Evolutionary conservation across 2,329 filamentous ascomycete species (phyloP).

Genomic region (Rhynchosporium agropyri): DNA sequence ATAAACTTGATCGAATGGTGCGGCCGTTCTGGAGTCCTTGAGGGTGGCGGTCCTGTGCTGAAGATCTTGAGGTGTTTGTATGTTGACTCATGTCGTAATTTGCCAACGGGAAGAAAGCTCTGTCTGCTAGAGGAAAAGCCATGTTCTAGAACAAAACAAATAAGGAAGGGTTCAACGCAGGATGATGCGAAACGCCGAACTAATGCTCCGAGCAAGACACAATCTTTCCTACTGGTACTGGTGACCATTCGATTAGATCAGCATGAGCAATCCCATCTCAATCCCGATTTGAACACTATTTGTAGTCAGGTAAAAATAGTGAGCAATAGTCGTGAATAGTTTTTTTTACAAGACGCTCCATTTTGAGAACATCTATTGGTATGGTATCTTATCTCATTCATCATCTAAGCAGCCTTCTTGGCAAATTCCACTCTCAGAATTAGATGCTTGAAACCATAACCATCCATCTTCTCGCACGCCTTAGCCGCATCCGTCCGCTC

Average conservation of each 20-base stretch:
- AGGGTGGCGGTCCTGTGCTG: no score
- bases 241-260: not conserved
- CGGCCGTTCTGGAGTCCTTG: no score
- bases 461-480: conserved; percentile 97
- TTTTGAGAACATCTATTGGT: conserved; percentile 16
- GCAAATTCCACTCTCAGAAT: conserved; percentile 88
- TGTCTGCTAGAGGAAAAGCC: not conserved
- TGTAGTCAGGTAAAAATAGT: not conserved
- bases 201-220: not conserved
- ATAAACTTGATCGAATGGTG: no score
- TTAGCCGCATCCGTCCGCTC: conserved; percentile 87
- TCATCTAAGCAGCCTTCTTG: conserved; percentile 61
- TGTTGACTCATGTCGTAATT: no score
- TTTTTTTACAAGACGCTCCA: conserved; percentile 24
- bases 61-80: no score
- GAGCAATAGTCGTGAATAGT: not conserved
- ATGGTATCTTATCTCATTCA: conserved; percentile 17
- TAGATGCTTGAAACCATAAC: conserved; percentile 85
- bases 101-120: no score
- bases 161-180: not conserved
- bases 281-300: not conserved
- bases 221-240: not conserved
- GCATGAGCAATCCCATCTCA: not conserved
- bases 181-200: not conserved
- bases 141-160: not conserved